These are phyloP conservation scores for Macadamia tetraphylla DNA, from an alignment of 164 flowering plant species.

Conservation along the genomic window DNA sequence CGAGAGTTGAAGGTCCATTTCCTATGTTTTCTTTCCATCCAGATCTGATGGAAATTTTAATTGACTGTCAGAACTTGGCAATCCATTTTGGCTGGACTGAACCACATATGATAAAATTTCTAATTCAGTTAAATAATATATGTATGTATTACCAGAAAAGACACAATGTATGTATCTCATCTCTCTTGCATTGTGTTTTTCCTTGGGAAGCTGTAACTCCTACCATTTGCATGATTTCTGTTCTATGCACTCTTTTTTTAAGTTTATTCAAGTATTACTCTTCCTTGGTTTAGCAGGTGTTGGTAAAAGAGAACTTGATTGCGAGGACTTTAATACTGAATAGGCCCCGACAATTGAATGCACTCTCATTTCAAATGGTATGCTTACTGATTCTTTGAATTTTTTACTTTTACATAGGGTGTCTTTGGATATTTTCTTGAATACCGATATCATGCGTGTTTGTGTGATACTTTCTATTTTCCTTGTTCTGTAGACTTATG, in stretches of 20 bases:
- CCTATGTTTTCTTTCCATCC: no score
- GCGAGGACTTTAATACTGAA: conserved; percentile 47
- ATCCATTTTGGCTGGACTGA: no score
- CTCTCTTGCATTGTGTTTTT: not conserved
- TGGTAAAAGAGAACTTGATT: conserved; percentile 44
- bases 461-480: no score
- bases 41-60: no score
- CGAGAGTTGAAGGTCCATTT: no score
- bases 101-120: not conserved
- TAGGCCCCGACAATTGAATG: conserved; percentile 81
- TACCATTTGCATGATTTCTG: not conserved
- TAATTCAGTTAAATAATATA: not conserved
- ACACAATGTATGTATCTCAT: not conserved
- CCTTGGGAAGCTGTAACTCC: not conserved
- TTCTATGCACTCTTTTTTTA: not conserved
- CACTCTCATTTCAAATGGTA: conserved; percentile 68
- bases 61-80: no score
- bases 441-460: no score
- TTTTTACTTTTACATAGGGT: not conserved
- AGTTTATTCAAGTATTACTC: not conserved
- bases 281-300: conserved; percentile 37
- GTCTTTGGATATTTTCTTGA: no score
- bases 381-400: not conserved
- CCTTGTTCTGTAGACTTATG: no score
- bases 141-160: not conserved